These are phyloP conservation scores for Boletus tomentosulus DNA, from an alignment of 768 basidiomycete species.

Conservation along the genomic window DNA sequence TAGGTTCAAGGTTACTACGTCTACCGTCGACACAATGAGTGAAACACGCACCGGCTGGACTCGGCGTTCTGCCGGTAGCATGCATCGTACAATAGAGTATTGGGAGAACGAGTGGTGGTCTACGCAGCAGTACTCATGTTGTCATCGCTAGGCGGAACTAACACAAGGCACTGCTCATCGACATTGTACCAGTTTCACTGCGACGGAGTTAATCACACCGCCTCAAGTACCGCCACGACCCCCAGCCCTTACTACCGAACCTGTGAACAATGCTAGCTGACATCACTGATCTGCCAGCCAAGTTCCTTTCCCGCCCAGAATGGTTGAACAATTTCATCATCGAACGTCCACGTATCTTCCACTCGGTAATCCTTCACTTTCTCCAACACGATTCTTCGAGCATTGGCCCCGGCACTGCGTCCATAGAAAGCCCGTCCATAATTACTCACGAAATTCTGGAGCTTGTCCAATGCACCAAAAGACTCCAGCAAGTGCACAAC, in stretches of 20 bases:
- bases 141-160: too few relatives aligned
- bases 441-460: conserved; percentile 74
- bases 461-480: conserved; percentile 77
- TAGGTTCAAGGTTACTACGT: background rate
- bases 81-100: conserved; percentile 7
- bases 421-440: conserved; percentile 82
- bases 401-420: conserved; percentile 28
- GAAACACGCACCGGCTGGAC: conserved; percentile 17
- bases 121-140: conserved; percentile 6
- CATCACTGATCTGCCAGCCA: conserved; percentile 57
- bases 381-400: conserved; percentile 40
- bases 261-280: background rate
- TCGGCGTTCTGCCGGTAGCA: background rate
- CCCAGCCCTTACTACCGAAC: too few relatives aligned
- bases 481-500: conserved; percentile 85
- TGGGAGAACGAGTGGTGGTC: background rate
- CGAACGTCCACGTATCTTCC: conserved; percentile 42
- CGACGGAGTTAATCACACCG: conserved; percentile 20
- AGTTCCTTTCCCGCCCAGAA: conserved; percentile 86
- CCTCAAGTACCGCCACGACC: conserved; percentile 17
- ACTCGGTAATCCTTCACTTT: conserved; percentile 39
- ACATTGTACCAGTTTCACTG: conserved; percentile 1
- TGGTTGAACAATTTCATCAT: conserved; percentile 60
- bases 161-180: background rate
- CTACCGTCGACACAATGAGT: background rate